phyloP scores from a whole-genome alignment of 257 asterid species.

The Solanum rostratum region DNA sequence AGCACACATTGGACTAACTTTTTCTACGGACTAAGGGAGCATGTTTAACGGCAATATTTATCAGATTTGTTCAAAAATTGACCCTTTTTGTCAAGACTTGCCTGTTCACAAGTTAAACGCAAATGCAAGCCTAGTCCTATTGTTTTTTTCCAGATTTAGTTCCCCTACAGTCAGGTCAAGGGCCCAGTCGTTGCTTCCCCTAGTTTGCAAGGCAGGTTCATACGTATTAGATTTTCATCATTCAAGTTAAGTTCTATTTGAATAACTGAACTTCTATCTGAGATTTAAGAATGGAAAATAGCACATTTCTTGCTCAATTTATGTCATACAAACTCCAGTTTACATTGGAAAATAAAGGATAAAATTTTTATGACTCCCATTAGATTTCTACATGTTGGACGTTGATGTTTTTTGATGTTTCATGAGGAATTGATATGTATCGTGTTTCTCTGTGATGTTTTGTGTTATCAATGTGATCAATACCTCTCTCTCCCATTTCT shows the following conservation, averaged over 20 bases:
- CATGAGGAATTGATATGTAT: background rate
- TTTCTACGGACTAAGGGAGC: too few species aligned
- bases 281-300: background rate
- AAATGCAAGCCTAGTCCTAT: too few species aligned
- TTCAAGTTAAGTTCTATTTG: background rate
- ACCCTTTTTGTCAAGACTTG: too few species aligned
- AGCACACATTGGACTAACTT: background rate
- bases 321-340: background rate
- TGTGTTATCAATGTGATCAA: background rate
- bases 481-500: background rate
- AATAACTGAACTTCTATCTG: background rate
- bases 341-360: background rate
- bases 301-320: background rate
- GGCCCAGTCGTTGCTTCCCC: too few species aligned
- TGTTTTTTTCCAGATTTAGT: too few species aligned
- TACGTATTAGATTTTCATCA: too few species aligned
- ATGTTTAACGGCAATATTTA: too few species aligned
- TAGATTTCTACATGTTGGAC: background rate
- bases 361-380: background rate
- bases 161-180: too few species aligned
- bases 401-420: background rate
- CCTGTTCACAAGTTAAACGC: too few species aligned
- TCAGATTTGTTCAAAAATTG: too few species aligned
- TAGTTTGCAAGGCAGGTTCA: too few species aligned
- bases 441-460: background rate